Evolutionary conservation across 2,329 filamentous ascomycete species (phyloP), one percentile per base, ranked within the genome.

Genomic region (Malbranchea cinnamomea): DNA sequence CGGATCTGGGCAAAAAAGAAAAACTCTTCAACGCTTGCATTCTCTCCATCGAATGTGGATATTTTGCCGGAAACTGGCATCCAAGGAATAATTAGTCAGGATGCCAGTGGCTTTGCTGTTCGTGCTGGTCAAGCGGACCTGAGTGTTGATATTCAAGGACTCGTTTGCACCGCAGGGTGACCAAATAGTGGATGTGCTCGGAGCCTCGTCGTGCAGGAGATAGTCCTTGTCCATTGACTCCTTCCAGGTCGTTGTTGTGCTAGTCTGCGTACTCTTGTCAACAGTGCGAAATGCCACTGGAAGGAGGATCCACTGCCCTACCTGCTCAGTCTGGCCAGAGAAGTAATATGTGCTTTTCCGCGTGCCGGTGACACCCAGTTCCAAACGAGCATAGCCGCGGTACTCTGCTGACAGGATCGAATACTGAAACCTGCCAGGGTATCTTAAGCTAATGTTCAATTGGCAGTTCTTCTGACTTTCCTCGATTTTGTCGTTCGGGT

Each of bases 271-370:
- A 9, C 8, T 4, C 4, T 25, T 28, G 26, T 33, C 23, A 16
- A 8, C 22, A 28, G n/a, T n/a, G n/a, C n/a, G n/a, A n/a, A 6
- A 24, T 39, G 37, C 12, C 28, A 16, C 20, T 6, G 24, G 18
- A 5, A 10, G 15, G 11, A 17, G 21, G 10, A 25, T 5, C 12
- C 18, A 25, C 9, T 5, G 19, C 19, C 42, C 34, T 48, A 56
- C 59, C 53, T 62, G 59, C 19, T 46, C 41, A 18, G 44, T 48
- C 26, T 53, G 45, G 22, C 65, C 63, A 27, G 62, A 63, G 50
- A 67, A 68, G 49, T 67, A 68, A 50, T 68, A 68, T 19, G 59
- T 66, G 9, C 63, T 62, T 50, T 63, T 63, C 40, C 63, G 56
- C 12, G 53, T 56, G 28, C 62, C 65, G 4, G 47, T 57, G 28